Percentiles rank a stretch among this genome's conserved stretches.
Conservation (phyloP, 257 asterid species). For the Echites panduratus region DNA sequence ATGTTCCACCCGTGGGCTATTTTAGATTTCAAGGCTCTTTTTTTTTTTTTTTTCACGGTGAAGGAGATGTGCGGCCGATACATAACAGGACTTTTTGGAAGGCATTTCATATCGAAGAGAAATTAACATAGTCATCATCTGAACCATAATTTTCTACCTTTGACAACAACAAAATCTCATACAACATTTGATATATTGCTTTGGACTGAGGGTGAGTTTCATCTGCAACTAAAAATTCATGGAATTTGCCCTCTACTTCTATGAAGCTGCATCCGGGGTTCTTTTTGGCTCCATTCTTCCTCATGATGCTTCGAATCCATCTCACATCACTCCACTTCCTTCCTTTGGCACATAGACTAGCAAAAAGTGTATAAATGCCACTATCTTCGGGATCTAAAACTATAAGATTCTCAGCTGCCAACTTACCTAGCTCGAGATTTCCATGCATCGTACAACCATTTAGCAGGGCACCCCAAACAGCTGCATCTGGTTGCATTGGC, state of each 20-base stretch:
- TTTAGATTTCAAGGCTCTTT: background rate
- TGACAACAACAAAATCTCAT: conserved; percentile 34
- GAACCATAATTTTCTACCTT: conserved; percentile 28
- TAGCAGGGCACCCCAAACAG: conserved; percentile 74
- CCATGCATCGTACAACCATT: conserved; percentile 68
- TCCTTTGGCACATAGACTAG: conserved; percentile 60
- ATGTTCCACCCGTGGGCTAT: background rate
- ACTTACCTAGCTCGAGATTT: conserved; percentile 58
- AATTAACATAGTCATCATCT: conserved; percentile 2
- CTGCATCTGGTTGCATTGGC: conserved; percentile 72
- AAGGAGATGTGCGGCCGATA: background rate
- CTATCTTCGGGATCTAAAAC: conserved; percentile 67
- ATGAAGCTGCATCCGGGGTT: conserved; percentile 64
- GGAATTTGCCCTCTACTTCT: conserved; percentile 60
- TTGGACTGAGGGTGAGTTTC: conserved; percentile 42
- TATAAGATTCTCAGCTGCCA: conserved; percentile 60
- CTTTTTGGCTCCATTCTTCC: conserved; percentile 60
- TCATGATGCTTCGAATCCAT: conserved; percentile 60
- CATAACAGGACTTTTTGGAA: background rate
- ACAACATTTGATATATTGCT: conserved; percentile 42
- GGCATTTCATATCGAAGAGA: conserved; percentile 1
- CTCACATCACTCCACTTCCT: conserved; percentile 67
- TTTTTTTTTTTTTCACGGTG: background rate
- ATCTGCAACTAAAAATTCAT: conserved; percentile 64
- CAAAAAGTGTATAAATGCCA: conserved; percentile 63